Conservation (phyloP, 805 yeast species). For the Myxozyma kluyveri region DNA sequence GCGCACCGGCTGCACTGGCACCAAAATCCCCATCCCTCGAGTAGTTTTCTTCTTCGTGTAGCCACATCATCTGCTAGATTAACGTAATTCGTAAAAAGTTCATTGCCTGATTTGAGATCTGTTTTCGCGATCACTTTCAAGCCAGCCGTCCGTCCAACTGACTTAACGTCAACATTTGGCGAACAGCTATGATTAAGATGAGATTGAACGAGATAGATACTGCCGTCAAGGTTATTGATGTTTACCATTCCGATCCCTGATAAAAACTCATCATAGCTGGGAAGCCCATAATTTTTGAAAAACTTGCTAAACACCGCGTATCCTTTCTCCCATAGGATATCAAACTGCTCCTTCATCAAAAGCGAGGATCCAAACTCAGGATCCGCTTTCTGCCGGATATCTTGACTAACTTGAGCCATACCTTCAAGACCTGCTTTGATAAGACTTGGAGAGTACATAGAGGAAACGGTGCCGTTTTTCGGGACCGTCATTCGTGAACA, state of each 20-base stretch:
- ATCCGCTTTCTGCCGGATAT: constrained; percentile 58
- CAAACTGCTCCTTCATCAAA: constrained; percentile 56
- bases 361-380: constrained; percentile 47
- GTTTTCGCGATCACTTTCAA: constrained; percentile 59
- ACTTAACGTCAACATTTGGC: constrained; percentile 61
- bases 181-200: constrained; percentile 75
- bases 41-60: constrained; percentile 60
- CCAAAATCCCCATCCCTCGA: constrained; percentile 76
- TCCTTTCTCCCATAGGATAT: constrained; percentile 59
- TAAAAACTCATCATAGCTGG: constrained; percentile 55
- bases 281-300: constrained; percentile 38
- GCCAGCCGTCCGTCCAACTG: constrained; percentile 50
- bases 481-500: constrained; percentile 26
- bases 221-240: constrained; percentile 67
- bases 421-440: constrained; percentile 50
- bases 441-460: not conserved
- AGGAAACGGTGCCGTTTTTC: not conserved
- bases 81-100: constrained; percentile 66
- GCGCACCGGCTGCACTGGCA: constrained; percentile 69
- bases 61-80: constrained; percentile 61
- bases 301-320: constrained; percentile 49
- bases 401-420: constrained; percentile 70
- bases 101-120: constrained; percentile 62
- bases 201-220: constrained; percentile 59
- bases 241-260: constrained; percentile 68